Evolutionary conservation across 768 basidiomycete species (phyloP), one percentile per base, ranked within the genome.

Genomic region (Hirschioporus abietinus): DNA sequence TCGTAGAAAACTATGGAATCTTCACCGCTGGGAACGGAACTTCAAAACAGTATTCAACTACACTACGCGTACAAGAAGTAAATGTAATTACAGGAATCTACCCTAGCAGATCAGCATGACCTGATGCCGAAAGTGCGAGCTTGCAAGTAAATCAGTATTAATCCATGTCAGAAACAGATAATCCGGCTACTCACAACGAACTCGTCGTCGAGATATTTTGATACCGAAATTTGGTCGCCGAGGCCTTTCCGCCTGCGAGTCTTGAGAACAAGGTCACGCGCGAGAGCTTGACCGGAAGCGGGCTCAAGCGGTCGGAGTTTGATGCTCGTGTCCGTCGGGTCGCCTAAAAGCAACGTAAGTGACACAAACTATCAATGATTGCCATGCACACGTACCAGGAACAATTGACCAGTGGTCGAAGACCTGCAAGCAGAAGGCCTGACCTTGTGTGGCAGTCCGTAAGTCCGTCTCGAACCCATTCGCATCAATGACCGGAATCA

Each of bases 371-470:
- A 62, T 58, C 64, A 35, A 59, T 42, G 36, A 42, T 27, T 58
- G 58, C 9, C n/a, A 17, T 27, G 36, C 58, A 42, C 63, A 79
- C 87, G 70, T 74, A 91, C 93, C 93, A 72, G 96, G 96, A n/a
- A 99, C 96, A 73, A 96, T 92, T 18, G 92, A 91, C 97, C 97
- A 99, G 73, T 99, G 97, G 76, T 99, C 96, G 77, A 99, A 99
- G 69, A 93, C 88, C 77, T 98, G 96, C 72, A 95, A 81, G 74
- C 95, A 97, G 81, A 98, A 99, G n/a, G 97, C 97, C 77, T 99
- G 97, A 27, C 97, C 97, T 78, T 97, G 95, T 26, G 97, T 99
- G 61, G 97, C 95, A 62, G 96, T 99, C 72, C 97, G 82, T 75
- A 99, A 79, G 80, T 99, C 97, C 4, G 96, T 97, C 81, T 99